A percentile compares a stretch with the other conserved stretches of the same genome.
Evolutionary conservation across 2,329 filamentous ascomycete species (phyloP).

Genomic region (Alternaria infectoria): DNA sequence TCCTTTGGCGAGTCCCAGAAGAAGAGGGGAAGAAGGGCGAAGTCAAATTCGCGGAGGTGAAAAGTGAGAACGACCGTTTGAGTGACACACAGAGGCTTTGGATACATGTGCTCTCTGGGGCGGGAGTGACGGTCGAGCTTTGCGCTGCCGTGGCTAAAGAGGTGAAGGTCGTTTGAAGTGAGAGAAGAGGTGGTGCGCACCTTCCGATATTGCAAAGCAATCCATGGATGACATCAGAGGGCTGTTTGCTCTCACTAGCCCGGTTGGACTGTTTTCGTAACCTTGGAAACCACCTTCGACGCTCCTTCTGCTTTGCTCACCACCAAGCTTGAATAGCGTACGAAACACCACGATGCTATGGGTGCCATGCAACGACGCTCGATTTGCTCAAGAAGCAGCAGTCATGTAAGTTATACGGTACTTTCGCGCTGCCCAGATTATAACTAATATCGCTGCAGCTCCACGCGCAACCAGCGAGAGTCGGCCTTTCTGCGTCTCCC

Average conservation of each 20-base stretch:
- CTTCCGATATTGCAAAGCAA: background rate
- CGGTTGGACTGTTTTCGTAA: background rate
- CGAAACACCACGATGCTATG: background rate
- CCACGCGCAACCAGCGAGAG: background rate
- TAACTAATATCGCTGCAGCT: background rate
- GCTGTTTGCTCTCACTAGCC: background rate
- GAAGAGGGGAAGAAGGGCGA: slow-evolving; percentile 54
- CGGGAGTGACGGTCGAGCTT: slow-evolving; percentile 84
- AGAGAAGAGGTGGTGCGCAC: background rate
- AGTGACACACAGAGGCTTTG: slow-evolving; percentile 96
- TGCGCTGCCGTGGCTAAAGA: slow-evolving; percentile 69
- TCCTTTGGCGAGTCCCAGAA: slow-evolving; percentile 73
- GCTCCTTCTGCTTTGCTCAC: background rate
- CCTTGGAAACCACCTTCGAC: background rate
- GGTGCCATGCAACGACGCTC: no score
- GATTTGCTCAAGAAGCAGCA: background rate
- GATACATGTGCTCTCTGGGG: slow-evolving; percentile 90
- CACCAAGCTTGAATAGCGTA: background rate
- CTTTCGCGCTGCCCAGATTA: background rate
- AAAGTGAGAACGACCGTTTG: slow-evolving; percentile 79
- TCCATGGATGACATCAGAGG: background rate
- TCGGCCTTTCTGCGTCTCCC: background rate
- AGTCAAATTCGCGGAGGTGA: slow-evolving; percentile 72
- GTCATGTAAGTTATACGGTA: background rate
- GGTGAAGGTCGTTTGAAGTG: slow-evolving; percentile 44